Conservation (phyloP, 106 monocot genomes). For the Allium fistulosum region DNA sequence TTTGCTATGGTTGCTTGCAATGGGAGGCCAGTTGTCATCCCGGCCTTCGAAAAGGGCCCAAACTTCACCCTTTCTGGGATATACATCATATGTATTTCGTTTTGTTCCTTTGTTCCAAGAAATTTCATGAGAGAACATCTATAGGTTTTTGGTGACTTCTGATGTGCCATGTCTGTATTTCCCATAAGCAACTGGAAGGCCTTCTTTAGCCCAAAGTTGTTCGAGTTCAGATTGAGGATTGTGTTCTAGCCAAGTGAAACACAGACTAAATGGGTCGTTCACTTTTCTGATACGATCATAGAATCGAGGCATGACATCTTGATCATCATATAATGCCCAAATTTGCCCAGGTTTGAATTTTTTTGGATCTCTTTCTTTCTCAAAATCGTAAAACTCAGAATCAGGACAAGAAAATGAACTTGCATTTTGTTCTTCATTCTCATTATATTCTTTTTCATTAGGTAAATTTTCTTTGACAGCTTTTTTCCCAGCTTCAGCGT, state of each 20-base stretch:
- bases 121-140: conserved; percentile 38
- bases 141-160: neutral
- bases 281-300: conserved; percentile 38
- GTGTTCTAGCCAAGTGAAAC: conserved; percentile 37
- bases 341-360: conserved; percentile 20
- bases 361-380: conserved; percentile 13
- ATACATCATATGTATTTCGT: conserved; percentile 17
- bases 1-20: no score
- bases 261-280: conserved; percentile 16
- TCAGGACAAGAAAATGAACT: conserved; percentile 30
- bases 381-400: conserved; percentile 60
- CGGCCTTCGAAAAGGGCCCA: no score
- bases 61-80: conserved; percentile 27
- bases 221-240: conserved; percentile 9
- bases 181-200: conserved; percentile 9
- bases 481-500: no score
- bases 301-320: conserved; percentile 1
- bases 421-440: no score
- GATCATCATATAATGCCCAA: conserved; percentile 65
- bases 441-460: no score
- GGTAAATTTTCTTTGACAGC: no score
- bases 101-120: conserved; percentile 16
- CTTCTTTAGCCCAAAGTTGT: conserved; percentile 11
- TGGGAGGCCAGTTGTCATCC: neutral
- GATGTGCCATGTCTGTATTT: conserved; percentile 13